Conservation (phyloP, 331 rosid species). For the Pyrus hybrid region DNA sequence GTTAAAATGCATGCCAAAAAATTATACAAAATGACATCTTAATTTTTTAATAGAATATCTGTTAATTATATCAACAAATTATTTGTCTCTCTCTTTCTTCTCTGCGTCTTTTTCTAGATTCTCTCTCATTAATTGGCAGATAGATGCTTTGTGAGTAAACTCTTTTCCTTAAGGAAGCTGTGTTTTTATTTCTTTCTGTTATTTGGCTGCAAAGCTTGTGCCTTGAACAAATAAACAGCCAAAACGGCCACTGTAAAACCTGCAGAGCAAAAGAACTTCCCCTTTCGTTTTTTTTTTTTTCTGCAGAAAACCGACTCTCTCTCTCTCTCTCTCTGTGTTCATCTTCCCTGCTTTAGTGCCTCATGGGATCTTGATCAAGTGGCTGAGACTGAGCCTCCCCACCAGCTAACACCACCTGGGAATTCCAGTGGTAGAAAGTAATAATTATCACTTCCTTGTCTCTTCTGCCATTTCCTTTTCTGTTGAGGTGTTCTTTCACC, state of each 20-base stretch:
- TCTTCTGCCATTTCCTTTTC: not conserved
- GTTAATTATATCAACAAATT: no score
- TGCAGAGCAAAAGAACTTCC: not conserved
- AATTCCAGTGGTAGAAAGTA: conserved; percentile 15
- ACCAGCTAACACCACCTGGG: conserved; percentile 15
- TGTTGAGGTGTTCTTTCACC: conserved; percentile 12
- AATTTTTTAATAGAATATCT: no score
- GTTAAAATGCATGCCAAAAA: no score
- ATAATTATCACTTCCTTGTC: conserved; percentile 14
- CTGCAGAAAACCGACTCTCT: conserved; percentile 8
- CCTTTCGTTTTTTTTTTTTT: not conserved
- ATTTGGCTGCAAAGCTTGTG: not conserved
- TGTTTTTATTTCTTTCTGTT: not conserved
- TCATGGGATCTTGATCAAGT: conserved; percentile 14
- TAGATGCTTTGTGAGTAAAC: not conserved
- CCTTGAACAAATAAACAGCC: not conserved
- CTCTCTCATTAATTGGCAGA: not conserved
- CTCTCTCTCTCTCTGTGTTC: not conserved
- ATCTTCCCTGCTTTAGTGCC: conserved; percentile 6
- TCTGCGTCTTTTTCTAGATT: not conserved
- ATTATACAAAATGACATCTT: no score
- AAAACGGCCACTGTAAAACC: not conserved
- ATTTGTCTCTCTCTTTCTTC: not conserved
- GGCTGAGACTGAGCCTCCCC: not conserved
- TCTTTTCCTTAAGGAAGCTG: not conserved